Evolutionary conservation across 2,329 filamentous ascomycete genomes (phyloP).

Genomic region (Pseudogymnoascus sp.): DNA sequence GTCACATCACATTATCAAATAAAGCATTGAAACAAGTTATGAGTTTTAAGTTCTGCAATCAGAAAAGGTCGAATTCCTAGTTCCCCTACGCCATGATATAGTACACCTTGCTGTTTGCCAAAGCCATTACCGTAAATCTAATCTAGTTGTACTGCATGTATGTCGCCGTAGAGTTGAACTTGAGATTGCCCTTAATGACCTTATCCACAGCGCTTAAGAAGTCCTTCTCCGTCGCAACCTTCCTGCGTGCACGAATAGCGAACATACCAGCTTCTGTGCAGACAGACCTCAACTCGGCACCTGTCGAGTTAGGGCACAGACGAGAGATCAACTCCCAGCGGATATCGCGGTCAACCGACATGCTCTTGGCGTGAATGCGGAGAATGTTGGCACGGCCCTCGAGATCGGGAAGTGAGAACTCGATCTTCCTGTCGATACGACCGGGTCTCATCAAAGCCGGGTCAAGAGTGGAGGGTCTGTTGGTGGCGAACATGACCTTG

Average conservation of each 20-base stretch:
- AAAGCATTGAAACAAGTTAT: not conserved
- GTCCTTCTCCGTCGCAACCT: slow-evolving; percentile 98
- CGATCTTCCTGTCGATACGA: slow-evolving; percentile 97
- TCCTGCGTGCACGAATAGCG: slow-evolving; percentile 84
- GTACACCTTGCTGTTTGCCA: slow-evolving; percentile 12
- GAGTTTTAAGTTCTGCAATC: slow-evolving; percentile 10
- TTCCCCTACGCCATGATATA: slow-evolving; percentile 12
- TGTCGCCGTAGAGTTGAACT: slow-evolving; percentile 97
- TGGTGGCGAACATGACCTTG: slow-evolving; percentile 99
- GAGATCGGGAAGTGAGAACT: slow-evolving; percentile 94
- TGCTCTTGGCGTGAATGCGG: slow-evolving; percentile 97
- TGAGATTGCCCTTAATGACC: slow-evolving; percentile 97
- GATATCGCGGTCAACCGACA: slow-evolving; percentile 98
- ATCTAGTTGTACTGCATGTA: slow-evolving; percentile 98
- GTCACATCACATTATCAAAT: not conserved
- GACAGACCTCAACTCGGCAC: slow-evolving; percentile 90
- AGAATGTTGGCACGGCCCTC: slow-evolving; percentile 96
- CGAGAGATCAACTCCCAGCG: slow-evolving; percentile 97
- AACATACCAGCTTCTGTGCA: slow-evolving; percentile 99
- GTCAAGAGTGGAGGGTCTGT: slow-evolving; percentile 88
- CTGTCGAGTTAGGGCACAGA: slow-evolving; percentile 92
- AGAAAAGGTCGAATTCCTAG: slow-evolving; percentile 10
- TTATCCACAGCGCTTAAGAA: slow-evolving; percentile 97
- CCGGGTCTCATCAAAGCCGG: slow-evolving; percentile 96
- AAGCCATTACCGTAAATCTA: slow-evolving; percentile 12